These are phyloP conservation scores for Metschnikowia corniflorae DNA, from an alignment of 805 yeast species.

Conservation along the genomic window DNA sequence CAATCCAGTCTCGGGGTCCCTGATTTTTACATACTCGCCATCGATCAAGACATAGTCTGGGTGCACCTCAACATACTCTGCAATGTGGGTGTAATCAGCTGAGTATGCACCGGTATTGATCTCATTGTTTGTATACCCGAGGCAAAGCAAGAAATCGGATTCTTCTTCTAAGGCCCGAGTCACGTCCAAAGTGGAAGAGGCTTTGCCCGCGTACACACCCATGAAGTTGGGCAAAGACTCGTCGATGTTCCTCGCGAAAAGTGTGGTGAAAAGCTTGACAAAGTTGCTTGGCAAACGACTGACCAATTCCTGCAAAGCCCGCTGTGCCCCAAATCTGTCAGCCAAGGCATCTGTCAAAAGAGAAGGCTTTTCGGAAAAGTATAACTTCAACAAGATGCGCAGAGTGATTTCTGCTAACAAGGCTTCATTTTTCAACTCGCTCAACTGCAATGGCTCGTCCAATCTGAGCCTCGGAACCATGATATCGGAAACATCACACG, in stretches of 20 bases:
- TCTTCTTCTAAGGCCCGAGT: slow-evolving; percentile 29
- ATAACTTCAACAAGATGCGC: slow-evolving; percentile 46
- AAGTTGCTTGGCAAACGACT: slow-evolving; percentile 33
- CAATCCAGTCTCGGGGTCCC: slow-evolving; percentile 19
- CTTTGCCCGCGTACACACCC: slow-evolving; percentile 69
- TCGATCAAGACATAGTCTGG: slow-evolving; percentile 39
- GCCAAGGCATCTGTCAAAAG: slow-evolving; percentile 68
- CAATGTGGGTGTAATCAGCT: slow-evolving; percentile 20
- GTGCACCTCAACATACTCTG: slow-evolving; percentile 31
- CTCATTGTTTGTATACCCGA: slow-evolving; percentile 56
- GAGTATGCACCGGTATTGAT: slow-evolving; percentile 26
- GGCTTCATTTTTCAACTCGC: slow-evolving; percentile 11
- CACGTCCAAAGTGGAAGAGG: slow-evolving; percentile 30
- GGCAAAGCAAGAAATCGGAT: slow-evolving; percentile 64
- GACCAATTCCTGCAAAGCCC: slow-evolving; percentile 47
- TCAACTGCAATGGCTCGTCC: slow-evolving; percentile 12
- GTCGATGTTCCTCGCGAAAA: slow-evolving; percentile 70
- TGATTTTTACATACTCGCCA: slow-evolving; percentile 22
- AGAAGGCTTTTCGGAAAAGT: slow-evolving; percentile 55
- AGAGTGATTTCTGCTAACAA: slow-evolving; percentile 22
- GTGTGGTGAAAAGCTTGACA: slow-evolving; percentile 50
- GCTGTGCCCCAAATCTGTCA: slow-evolving; percentile 52
- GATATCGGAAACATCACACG: slow-evolving; percentile 59
- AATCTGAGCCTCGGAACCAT: slow-evolving; percentile 22
- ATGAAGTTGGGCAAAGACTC: slow-evolving; percentile 61